phyloP scores from a whole-genome alignment of 2,329 filamentous ascomycete species.

The Fusarium xylarioides region DNA sequence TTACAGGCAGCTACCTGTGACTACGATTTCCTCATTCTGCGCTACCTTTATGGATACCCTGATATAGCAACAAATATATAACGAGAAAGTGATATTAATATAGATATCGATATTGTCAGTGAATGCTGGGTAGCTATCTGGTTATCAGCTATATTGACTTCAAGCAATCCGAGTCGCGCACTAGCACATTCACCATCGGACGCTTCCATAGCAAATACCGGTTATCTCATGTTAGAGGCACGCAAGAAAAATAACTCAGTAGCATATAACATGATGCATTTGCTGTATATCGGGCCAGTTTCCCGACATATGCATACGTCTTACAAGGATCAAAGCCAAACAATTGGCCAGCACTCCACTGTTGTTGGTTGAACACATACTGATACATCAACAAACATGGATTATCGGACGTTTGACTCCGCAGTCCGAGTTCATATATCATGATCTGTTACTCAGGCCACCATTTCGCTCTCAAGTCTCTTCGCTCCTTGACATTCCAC shows the following conservation, averaged over 20 bases:
- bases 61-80: neutral
- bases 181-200: neutral
- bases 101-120: accelerated
- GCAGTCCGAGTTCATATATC: no score
- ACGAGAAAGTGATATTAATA: accelerated
- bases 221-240: accelerated
- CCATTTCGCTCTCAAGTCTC: accelerated
- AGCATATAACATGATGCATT: neutral
- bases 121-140: neutral
- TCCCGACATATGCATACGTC: neutral
- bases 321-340: neutral
- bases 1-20: neutral
- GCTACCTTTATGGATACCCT: accelerated
- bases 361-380: neutral
- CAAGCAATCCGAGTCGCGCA: neutral
- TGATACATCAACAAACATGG: neutral
- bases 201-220: neutral
- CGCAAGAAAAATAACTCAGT: neutral
- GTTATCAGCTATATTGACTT: no score
- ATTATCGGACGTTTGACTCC: neutral
- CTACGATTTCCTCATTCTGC: neutral
- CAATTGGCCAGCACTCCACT: neutral
- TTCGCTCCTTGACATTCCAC: accelerated
- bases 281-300: neutral
- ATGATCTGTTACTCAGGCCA: accelerated